phyloP scores from a whole-genome alignment of 495 filamentous ascomycete species.

The Hypoxylon subgilvum region DNA sequence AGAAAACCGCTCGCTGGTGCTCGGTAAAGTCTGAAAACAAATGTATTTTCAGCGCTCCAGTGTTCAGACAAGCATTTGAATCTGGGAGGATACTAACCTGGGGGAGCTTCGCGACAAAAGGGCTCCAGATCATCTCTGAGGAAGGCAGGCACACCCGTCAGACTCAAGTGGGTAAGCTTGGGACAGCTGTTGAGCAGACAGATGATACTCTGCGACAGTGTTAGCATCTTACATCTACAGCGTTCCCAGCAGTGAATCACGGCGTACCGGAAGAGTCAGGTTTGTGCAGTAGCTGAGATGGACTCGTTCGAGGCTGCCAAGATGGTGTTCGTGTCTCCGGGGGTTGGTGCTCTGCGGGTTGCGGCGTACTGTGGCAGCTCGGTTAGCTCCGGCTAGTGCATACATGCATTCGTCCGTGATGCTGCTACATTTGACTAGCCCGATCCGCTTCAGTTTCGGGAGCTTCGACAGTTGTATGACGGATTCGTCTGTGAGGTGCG shows the following conservation, averaged over 20 bases:
- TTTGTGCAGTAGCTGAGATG: slow-evolving; percentile 95
- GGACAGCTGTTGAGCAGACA: slow-evolving; percentile 88
- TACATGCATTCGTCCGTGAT: slow-evolving; percentile 90
- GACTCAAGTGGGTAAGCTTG: slow-evolving; percentile 88
- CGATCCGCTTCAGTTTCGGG: slow-evolving; percentile 92
- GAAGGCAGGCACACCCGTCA: slow-evolving; percentile 92
- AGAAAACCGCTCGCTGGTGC: slow-evolving; percentile 93
- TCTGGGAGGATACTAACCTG: slow-evolving; percentile 53
- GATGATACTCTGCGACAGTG: slow-evolving; percentile 75
- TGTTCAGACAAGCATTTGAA: not conserved
- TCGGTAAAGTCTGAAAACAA: slow-evolving; percentile 81
- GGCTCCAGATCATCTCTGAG: slow-evolving; percentile 74
- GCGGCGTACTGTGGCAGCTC: slow-evolving; percentile 52
- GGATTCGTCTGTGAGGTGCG: slow-evolving; percentile 83
- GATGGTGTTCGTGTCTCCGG: slow-evolving; percentile 47
- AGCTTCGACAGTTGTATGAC: slow-evolving; percentile 83
- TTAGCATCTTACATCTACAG: slow-evolving; percentile 23
- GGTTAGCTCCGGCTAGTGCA: slow-evolving; percentile 72
- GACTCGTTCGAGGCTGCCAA: slow-evolving; percentile 78
- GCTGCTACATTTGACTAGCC: slow-evolving; percentile 87
- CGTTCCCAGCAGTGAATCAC: not conserved
- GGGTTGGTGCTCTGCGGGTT: slow-evolving; percentile 49
- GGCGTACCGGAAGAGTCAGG: slow-evolving; percentile 75
- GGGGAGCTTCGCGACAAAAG: slow-evolving; percentile 86
- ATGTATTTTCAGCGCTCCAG: no score